Conservation (phyloP, 2,329 filamentous ascomycete species). For the Graphilbum fragrans region DNA sequence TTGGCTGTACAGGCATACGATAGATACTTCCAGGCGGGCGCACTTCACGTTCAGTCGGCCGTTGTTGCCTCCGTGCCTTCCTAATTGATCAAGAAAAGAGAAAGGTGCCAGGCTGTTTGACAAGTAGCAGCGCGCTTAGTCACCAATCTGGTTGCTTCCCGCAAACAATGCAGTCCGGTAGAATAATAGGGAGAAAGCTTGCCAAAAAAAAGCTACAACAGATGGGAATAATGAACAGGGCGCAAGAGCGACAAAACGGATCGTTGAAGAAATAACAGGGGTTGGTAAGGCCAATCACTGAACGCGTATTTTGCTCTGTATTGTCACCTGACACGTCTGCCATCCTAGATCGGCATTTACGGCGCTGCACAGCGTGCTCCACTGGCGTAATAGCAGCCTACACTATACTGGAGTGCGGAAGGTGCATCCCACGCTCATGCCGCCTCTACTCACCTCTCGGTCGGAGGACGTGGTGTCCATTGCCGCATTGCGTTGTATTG, state of each 20-base stretch:
- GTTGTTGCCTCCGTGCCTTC: not conserved
- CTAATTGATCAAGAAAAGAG: not conserved
- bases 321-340: not conserved
- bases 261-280: not conserved
- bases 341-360: not conserved
- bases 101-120: not conserved
- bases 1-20: too few relatives aligned
- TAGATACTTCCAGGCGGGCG: too few relatives aligned
- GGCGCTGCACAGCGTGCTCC: too few relatives aligned
- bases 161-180: not conserved
- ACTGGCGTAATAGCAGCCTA: too few relatives aligned
- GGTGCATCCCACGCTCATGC: too few relatives aligned
- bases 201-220: too few relatives aligned
- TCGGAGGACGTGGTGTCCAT: too few relatives aligned
- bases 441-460: too few relatives aligned
- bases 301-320: not conserved
- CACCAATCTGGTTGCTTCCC: not conserved
- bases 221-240: too few relatives aligned
- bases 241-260: not conserved
- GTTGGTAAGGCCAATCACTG: not conserved
- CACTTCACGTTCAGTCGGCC: too few relatives aligned
- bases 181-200: not conserved
- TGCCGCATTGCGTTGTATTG: too few relatives aligned
- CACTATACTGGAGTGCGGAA: too few relatives aligned
- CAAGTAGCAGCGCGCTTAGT: not conserved